Evolutionary conservation across 2,329 filamentous ascomycete species (phyloP), one percentile per base, ranked within the genome.

Genomic region (Hypoxylon sp.): DNA sequence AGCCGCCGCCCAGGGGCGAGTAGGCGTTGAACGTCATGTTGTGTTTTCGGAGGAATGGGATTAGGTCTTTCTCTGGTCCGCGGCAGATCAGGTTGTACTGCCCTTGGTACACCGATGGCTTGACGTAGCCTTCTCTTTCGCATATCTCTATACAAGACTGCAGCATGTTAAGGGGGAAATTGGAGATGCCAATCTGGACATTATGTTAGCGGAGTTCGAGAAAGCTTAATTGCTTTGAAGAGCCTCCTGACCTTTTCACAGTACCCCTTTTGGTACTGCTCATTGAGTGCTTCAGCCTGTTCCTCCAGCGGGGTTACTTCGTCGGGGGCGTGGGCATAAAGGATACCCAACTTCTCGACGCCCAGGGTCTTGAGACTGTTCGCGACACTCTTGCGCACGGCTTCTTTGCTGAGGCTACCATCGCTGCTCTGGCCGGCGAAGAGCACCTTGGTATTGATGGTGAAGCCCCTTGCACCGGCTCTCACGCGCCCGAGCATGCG

Each of bases 241-340:
- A 3, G 1, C 1, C 13, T 3, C 6, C 51, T 50, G 3, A 89
- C 90, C 85, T 89, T 89, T 56, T 87, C 85, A 73, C 86, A 90
- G 63, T 92, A 88, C 24, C 80, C 81, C 78, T 89, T 89, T 66
- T 80, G 76, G 67, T 83, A 85, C 70, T 82, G 87, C 68, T 78
- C 82, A 75, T 65, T 51, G 24, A 71, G 56, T n/a, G 59, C 61
- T 44, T 48, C 51, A 6, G 69, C 69, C 48, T 69, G 62, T 21
- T 71, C 69, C 31, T 44, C 58, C 2, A 71, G 37, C 3, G 69
- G 69, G 4, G 69, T 69, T 15, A 37, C 50, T 7, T 39, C 19
- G 47, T 71, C 69, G 3, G 58, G 39, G 8, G 42, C 21, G 35
- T 68, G 68, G 17, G 65, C 65, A 42, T 71, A 63, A 4, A 71